These are phyloP conservation scores for Trypanosoma avium DNA, from an alignment of 208 protist species.

Conservation along the genomic window DNA sequence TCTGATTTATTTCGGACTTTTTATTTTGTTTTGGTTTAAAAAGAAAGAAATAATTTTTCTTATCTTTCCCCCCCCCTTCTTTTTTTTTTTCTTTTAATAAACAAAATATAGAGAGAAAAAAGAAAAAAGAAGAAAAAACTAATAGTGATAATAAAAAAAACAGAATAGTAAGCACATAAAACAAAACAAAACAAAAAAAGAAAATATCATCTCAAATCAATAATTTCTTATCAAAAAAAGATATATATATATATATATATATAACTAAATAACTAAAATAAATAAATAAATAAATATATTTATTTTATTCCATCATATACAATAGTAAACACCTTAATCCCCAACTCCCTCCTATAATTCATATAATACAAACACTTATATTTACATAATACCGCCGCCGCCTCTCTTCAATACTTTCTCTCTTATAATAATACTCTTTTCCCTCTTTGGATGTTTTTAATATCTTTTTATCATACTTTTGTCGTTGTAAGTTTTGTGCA, in stretches of 20 bases:
- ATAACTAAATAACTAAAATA: not conserved
- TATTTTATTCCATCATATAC: constrained; percentile 14
- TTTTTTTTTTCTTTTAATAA: constrained; percentile 4
- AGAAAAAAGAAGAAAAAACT: not conserved
- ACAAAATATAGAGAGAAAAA: constrained; percentile 18
- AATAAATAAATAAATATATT: too few relatives aligned
- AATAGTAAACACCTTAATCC: not conserved
- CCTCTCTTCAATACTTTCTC: constrained; percentile 34
- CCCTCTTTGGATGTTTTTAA: constrained; percentile 68
- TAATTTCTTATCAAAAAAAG: not conserved
- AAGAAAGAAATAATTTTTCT: too few relatives aligned
- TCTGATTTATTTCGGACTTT: too few relatives aligned
- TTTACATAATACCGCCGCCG: constrained; percentile 19
- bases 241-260: constrained; percentile 4
- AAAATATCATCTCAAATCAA: not conserved
- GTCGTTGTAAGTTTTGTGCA: constrained; percentile 53
- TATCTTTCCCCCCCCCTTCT: not conserved
- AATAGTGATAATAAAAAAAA: not conserved
- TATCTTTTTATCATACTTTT: constrained; percentile 59
- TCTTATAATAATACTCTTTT: constrained; percentile 72
- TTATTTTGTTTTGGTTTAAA: too few relatives aligned
- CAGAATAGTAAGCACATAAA: not conserved
- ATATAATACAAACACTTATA: too few relatives aligned
- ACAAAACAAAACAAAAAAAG: not conserved
- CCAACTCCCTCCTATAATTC: not conserved